Evolutionary conservation across 352 stramenopile genomes (phyloP), one percentile per base, ranked within the genome.

Genomic region (Globisporangium echinulatum): DNA sequence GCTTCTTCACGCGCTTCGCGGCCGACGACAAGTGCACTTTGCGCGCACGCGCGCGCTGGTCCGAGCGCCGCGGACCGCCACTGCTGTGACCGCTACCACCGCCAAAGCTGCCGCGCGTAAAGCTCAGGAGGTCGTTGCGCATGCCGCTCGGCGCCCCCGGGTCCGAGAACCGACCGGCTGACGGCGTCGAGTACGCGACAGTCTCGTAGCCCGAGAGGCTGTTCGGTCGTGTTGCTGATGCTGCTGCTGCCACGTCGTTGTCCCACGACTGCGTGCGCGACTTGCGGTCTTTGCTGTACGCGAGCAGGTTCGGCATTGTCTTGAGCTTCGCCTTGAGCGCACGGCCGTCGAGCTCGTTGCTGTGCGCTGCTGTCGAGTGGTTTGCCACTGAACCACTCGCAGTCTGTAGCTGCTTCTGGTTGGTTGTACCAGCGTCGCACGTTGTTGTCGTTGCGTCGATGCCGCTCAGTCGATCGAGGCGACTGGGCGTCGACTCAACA

Each of bases 21-120:
- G 81, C 83, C 13, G 83, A 90, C 37, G 83, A 92, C 59, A 90
- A 67, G 54, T 92, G 81, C 56, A 92, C 77, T 25, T 85, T 85
- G 15, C 71, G 71, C 7, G 68, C 50, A 25, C 83, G 80, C 19
- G 62, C 72, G 54, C 80, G 75, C 19, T 70, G 59, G 11, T 90
- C 83, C 10, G 72, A 70, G 7, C 77, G 71, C 7, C 77, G 77
- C 8, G 51, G n/a, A 3, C 59, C 43, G 10, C 68, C 64, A 47
- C 66, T 3, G 25, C 25, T 33, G 25, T 33, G 25, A 33, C 25
- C 25, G 25, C 25, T 33, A 33, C 25, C 63, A 48, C 65, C 59
- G 14, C 68, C 61, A 50, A 82, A 79, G 56, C 76, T 81, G 46
- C 70, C 77, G 49, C 78, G 72, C 0, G 75, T 66, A 33, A 92